Evolutionary conservation across 2,329 filamentous ascomycete species (phyloP).

Genomic region (Botrytis squamosa): DNA sequence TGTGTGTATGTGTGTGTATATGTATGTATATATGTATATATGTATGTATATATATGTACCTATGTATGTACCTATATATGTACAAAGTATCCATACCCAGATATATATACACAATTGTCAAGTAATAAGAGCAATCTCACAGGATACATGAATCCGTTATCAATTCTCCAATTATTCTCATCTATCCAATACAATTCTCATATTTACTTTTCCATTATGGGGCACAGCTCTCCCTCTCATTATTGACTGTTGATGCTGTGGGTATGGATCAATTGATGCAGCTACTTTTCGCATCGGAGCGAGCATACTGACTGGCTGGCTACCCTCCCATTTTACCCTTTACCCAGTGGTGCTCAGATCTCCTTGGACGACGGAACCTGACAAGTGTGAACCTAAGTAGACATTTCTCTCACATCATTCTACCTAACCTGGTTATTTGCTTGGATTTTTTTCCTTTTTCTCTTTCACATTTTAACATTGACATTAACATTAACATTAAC

Average conservation of each 20-base stretch:
- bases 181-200: not conserved
- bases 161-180: conserved; percentile 1
- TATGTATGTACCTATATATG: no score
- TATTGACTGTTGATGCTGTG: not conserved
- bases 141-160: not conserved
- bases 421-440: not conserved
- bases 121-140: not conserved
- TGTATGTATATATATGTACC: no score
- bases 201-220: not conserved
- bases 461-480: not conserved
- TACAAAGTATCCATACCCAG: no score
- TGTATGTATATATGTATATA: no score
- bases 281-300: not conserved
- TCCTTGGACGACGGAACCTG: conserved; percentile 3
- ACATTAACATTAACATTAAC: not conserved
- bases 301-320: not conserved
- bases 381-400: not conserved
- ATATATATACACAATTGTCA: not conserved
- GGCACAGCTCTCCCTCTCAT: not conserved
- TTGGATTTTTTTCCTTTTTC: not conserved
- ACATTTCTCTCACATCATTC: not conserved
- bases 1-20: no score
- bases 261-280: not conserved
- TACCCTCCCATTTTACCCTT: not conserved
- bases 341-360: not conserved